A percentile compares a stretch with the other conserved stretches of the same genome.
phyloP scores from a whole-genome alignment of 345 rosid genomes.

The Citrus maxima region DNA sequence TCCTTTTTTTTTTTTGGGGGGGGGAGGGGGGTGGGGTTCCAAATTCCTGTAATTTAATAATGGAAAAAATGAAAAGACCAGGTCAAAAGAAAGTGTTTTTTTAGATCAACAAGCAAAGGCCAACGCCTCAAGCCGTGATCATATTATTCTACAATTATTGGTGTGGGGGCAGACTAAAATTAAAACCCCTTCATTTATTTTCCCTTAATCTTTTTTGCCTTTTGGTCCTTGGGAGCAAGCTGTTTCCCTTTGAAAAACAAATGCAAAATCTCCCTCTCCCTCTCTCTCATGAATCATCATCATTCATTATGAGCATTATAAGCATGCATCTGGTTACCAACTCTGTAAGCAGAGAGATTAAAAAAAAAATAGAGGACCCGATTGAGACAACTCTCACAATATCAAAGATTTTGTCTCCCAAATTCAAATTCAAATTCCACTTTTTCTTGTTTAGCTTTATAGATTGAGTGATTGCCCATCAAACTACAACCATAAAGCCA shows the following conservation, averaged over 20 bases:
- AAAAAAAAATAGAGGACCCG: not conserved
- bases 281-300: not conserved
- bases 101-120: slow-evolving; percentile 17
- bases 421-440: slow-evolving; percentile 28
- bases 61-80: slow-evolving; percentile 16
- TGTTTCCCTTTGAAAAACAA: slow-evolving; percentile 49
- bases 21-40: not conserved
- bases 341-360: slow-evolving; percentile 22
- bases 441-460: slow-evolving; percentile 10
- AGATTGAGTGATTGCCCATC: not conserved
- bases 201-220: not conserved
- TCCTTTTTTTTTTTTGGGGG: not conserved
- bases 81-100: slow-evolving; percentile 39
- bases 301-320: slow-evolving; percentile 26
- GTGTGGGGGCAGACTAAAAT: slow-evolving; percentile 44
- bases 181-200: slow-evolving; percentile 13
- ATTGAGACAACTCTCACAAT: slow-evolving; percentile 24
- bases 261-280: slow-evolving; percentile 3
- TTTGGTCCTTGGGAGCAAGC: slow-evolving; percentile 62
- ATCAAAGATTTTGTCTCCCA: slow-evolving; percentile 55
- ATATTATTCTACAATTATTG: slow-evolving; percentile 63
- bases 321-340: slow-evolving; percentile 34
- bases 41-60: slow-evolving; percentile 14
- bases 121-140: slow-evolving; percentile 24
- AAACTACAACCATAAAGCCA: not conserved